phyloP scores from a whole-genome alignment of 2,329 filamentous ascomycete species.

The Cytospora leucostoma region DNA sequence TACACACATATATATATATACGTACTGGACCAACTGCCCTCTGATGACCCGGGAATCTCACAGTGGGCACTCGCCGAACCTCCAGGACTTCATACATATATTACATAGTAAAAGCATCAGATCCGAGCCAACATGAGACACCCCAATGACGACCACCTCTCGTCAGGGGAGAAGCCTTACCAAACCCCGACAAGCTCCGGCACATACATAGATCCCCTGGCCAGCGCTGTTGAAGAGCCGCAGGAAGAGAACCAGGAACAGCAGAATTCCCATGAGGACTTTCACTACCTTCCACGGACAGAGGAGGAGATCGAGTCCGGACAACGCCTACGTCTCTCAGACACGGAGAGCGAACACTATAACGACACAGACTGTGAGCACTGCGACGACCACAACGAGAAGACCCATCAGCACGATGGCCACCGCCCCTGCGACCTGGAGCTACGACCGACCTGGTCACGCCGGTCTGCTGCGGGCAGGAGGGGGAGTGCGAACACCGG shows the following conservation, averaged over 20 bases:
- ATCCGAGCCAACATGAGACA: constrained; percentile 1
- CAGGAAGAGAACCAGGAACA: background rate
- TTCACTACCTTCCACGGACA: constrained; percentile 19
- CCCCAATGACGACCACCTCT: background rate
- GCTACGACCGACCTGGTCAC: constrained; percentile 28
- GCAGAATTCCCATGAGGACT: background rate
- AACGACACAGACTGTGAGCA: constrained; percentile 15
- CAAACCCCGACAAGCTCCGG: background rate
- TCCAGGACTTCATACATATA: no score
- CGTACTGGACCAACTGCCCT: no score
- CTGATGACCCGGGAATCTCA: no score
- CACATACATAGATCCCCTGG: background rate
- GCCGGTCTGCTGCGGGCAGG: constrained; percentile 24
- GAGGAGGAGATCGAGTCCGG: constrained; percentile 19
- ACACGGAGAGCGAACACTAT: constrained; percentile 17
- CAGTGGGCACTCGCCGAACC: no score
- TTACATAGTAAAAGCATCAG: no score
- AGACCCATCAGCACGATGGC: constrained; percentile 33
- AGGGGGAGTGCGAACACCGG: constrained; percentile 6
- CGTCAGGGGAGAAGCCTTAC: background rate
- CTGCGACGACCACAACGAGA: constrained; percentile 20
- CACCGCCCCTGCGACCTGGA: constrained; percentile 35
- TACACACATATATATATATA: no score
- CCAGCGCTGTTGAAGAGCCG: background rate
- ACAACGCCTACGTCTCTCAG: constrained; percentile 10